Percentiles rank a stretch among this genome's conserved stretches.
phyloP scores from a whole-genome alignment of 139 green algal genomes.

The Desmodesmus armatus region DNA sequence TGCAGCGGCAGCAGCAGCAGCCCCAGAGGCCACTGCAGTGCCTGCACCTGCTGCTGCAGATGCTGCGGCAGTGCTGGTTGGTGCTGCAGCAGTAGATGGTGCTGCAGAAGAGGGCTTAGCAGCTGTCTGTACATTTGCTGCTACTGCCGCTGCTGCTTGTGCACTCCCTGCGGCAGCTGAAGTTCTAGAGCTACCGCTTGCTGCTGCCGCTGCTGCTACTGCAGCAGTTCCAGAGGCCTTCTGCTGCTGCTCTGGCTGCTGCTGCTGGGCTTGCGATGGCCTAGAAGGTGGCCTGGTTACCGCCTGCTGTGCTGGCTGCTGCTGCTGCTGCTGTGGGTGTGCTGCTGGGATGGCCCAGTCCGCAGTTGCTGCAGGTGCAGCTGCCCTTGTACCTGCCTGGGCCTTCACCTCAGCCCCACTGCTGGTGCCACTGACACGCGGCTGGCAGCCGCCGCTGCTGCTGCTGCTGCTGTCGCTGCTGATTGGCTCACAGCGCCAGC shows the following conservation, averaged over 20 bases:
- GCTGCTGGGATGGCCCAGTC: background rate
- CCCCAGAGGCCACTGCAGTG: too few species aligned
- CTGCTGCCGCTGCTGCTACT: background rate
- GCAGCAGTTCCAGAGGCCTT: background rate
- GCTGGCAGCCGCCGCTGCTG: constrained; percentile 5
- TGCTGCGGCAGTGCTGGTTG: background rate
- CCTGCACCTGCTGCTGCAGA: background rate
- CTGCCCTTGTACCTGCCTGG: background rate
- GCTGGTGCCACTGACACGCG: too few species aligned
- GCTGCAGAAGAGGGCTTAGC: background rate
- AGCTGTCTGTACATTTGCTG: background rate
- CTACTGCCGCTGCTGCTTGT: constrained; percentile 22
- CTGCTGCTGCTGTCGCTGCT: background rate
- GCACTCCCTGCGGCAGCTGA: background rate
- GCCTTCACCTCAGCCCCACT: too few species aligned
- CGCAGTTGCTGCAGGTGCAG: background rate
- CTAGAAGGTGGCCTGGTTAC: background rate
- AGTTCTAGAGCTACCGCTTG: constrained; percentile 4
- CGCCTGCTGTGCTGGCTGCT: constrained; percentile 15
- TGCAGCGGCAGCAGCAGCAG: constrained; percentile 1
- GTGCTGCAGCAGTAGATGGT: background rate
- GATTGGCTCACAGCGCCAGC: background rate
- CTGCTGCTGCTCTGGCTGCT: background rate
- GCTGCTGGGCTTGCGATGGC: background rate
- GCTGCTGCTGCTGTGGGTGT: constrained; percentile 20